A percentile compares a stretch with the other conserved stretches of the same genome.
phyloP scores from a whole-genome alignment of 1,139 yeast species.

The Meyerozyma athensensis region DNA sequence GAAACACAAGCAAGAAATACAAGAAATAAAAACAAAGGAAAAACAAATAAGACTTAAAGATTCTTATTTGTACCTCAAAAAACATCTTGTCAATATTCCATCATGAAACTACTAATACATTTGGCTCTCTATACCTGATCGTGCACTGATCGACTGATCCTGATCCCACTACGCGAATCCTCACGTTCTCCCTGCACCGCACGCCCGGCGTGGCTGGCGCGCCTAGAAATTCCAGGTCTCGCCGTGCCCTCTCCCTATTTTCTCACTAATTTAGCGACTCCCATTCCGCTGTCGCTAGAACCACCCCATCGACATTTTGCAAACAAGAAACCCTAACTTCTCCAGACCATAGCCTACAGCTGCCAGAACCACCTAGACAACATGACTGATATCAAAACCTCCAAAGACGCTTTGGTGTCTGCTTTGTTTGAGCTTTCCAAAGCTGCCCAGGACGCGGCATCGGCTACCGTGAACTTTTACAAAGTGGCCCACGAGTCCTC shows the following conservation, averaged over 20 bases:
- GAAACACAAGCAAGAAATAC: no score
- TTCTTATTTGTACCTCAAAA: no score
- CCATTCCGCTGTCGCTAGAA: background rate
- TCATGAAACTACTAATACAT: no score
- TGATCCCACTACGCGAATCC: no score
- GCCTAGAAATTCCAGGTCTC: background rate
- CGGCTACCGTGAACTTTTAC: conserved; percentile 72
- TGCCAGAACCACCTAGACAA: background rate
- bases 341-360: background rate
- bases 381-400: conserved; percentile 35
- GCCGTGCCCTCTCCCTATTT: conserved; percentile 1
- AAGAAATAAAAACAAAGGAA: no score
- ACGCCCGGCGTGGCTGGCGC: no score
- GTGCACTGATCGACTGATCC: no score
- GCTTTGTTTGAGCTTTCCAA: conserved; percentile 75
- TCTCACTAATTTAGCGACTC: conserved; percentile 3
- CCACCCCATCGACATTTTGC: background rate
- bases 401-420: conserved; percentile 59
- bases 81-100: no score
- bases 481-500: conserved; percentile 40
- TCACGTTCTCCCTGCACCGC: no score
- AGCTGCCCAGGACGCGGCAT: conserved; percentile 76
- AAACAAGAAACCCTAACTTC: background rate
- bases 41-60: no score
- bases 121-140: no score